These are phyloP conservation scores for Candolleomyces aberdarensis DNA, from an alignment of 768 basidiomycete species.

Conservation along the genomic window DNA sequence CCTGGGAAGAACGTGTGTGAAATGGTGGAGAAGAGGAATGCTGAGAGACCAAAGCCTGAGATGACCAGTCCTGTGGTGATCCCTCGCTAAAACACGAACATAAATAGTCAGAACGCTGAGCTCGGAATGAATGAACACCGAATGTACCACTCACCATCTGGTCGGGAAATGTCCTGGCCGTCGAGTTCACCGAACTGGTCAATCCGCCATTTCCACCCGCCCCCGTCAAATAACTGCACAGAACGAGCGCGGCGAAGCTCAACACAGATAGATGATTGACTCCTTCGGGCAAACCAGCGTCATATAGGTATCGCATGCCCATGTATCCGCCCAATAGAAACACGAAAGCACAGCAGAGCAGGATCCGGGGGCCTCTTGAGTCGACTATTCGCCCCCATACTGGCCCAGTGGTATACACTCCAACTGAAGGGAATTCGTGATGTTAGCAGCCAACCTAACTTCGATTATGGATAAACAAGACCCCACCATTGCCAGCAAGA, in stretches of 20 bases:
- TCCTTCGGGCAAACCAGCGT: constrained; percentile 42
- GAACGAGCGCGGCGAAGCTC: constrained; percentile 48
- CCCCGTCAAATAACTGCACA: constrained; percentile 73
- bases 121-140: not conserved
- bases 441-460: not conserved
- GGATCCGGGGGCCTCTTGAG: constrained; percentile 63
- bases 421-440: constrained; percentile 42
- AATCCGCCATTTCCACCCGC: constrained; percentile 74
- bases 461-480: not conserved
- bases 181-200: constrained; percentile 69
- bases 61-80: constrained; percentile 75
- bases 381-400: constrained; percentile 82
- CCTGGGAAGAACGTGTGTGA: constrained; percentile 72
- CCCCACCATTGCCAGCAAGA: constrained; percentile 72
- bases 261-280: constrained; percentile 36
- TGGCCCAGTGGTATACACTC: constrained; percentile 75
- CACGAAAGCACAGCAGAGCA: constrained; percentile 56
- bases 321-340: constrained; percentile 69
- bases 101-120: not conserved
- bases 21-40: constrained; percentile 83
- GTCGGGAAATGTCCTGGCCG: constrained; percentile 81
- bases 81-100: constrained; percentile 49
- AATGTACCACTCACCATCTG: constrained; percentile 44
- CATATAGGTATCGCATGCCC: constrained; percentile 68
- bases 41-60: constrained; percentile 88